Percentiles rank a stretch among this genome's conserved stretches.
These are phyloP conservation scores for Umbelopsis sp. DNA, from an alignment of 371 early-diverging fungal species.

Conservation along the genomic window DNA sequence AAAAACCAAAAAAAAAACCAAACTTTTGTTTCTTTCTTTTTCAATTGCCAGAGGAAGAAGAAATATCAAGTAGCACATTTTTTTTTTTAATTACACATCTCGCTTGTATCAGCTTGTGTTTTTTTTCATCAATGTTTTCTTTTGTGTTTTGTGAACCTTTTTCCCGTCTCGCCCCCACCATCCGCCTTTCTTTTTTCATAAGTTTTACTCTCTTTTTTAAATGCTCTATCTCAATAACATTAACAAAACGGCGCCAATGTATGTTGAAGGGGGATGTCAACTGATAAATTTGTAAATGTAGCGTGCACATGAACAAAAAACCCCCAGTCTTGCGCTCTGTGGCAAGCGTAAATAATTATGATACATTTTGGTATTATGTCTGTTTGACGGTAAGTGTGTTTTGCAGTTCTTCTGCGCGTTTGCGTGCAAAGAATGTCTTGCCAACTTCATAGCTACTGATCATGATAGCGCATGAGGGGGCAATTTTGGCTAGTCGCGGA, in stretches of 20 bases:
- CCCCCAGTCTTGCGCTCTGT: too few relatives aligned
- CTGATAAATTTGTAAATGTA: neutral
- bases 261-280: neutral
- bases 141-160: neutral
- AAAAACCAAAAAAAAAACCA: neutral
- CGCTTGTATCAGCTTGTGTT: conserved; percentile 11
- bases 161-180: neutral
- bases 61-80: conserved; percentile 7
- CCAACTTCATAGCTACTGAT: conserved; percentile 88
- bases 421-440: conserved; percentile 56
- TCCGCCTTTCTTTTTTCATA: neutral
- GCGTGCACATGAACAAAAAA: too few relatives aligned
- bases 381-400: neutral
- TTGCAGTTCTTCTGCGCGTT: neutral
- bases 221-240: conserved; percentile 16
- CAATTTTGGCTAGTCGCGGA: conserved; percentile 89
- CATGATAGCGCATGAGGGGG: conserved; percentile 97
- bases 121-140: conserved; percentile 3
- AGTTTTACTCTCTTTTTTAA: conserved; percentile 10
- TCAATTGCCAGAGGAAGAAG: neutral
- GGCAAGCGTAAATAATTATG: neutral
- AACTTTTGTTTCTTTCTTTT: neutral
- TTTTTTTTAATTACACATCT: conserved; percentile 8
- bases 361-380: neutral
- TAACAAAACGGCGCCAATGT: neutral